Evolutionary conservation across 2,329 filamentous ascomycete genomes (phyloP), one percentile per base, ranked within the genome.

Genomic region (Fusarium penzigii): DNA sequence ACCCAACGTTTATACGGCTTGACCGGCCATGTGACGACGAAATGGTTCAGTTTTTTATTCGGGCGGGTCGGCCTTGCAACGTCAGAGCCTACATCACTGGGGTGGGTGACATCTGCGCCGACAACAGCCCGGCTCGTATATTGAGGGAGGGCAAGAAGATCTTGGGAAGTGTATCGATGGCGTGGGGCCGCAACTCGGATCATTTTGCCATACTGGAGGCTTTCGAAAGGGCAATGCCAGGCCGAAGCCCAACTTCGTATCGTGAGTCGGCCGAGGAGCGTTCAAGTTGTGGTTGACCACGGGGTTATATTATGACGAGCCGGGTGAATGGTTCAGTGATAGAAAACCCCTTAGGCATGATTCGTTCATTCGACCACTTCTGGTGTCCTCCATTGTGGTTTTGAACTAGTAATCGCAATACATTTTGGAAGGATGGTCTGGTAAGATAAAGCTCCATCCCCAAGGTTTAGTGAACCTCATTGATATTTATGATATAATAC

Each of bases 11-110:
- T 9, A 79, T 83, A 38, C 74, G 78, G 16, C 68, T 85, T 0
- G 82, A 85, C 50, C 71, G 80, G 10, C 81, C 81, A 0, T 75
- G 75, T 3, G 80, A 84, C 55, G 82, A 84, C 61, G 81, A 84
- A 58, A 71, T 84, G 44, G 80, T 83, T 2, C 81, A 84, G 57
- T 65, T 77, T 2, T 84, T 80, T 61, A 79, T 84, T 1, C 70
- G 75, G 11, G 69, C 74, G 14, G 81, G 81, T 0, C 51, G 58
- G 1, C 54, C 56, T 7, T 51, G 55, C 2, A 68, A 59, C 3
- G 81, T 84, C 75, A 71, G 69, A 16, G 79, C 75, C 1, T 74
- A 78, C 53, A 71, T 84, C 9, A 76, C 72, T 9, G 79, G 78
- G 3, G 78, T 83, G 1, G 81, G 81, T 1, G 75, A 83, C 58